Percentiles rank a stretch among this genome's conserved stretches.
Conservation (phyloP, 2,329 filamentous ascomycete genomes). For the Dactylellina sp. region DNA sequence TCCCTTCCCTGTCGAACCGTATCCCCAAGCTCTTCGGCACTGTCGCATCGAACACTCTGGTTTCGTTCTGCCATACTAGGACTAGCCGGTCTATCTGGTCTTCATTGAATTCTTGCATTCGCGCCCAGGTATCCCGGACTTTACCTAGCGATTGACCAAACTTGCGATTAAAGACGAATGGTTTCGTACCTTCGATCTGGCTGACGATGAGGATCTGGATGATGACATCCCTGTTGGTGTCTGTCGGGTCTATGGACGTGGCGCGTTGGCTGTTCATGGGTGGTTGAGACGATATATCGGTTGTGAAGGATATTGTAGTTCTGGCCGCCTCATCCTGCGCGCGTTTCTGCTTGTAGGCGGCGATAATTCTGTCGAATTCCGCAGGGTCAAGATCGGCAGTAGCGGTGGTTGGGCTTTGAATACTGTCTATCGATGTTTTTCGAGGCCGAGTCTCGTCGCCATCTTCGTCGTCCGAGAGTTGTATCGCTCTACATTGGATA, state of each 20-base stretch:
- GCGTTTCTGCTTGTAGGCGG: conserved; percentile 25
- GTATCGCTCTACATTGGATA: neutral
- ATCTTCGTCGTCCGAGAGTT: conserved; percentile 21
- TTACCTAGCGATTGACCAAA: conserved; percentile 45
- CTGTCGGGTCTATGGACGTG: conserved; percentile 23
- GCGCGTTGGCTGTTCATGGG: conserved; percentile 17
- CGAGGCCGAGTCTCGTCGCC: conserved; percentile 16
- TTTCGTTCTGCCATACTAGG: conserved; percentile 49
- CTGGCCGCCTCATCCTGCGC: conserved; percentile 19
- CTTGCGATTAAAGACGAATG: conserved; percentile 35
- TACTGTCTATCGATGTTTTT: conserved; percentile 13
- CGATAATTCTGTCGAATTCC: conserved; percentile 47
- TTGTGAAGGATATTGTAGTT: neutral
- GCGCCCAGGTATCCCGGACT: conserved; percentile 42
- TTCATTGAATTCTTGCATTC: conserved; percentile 28
- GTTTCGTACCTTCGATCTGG: conserved; percentile 35
- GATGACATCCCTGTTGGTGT: conserved; percentile 39
- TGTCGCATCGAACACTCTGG: conserved; percentile 46
- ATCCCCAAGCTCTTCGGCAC: conserved; percentile 44
- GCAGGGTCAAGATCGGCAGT: conserved; percentile 18
- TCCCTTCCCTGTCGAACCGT: conserved; percentile 41
- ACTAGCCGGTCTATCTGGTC: conserved; percentile 30
- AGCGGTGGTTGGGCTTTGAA: neutral
- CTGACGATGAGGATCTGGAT: conserved; percentile 49
- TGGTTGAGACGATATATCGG: conserved; percentile 6